Conservation (phyloP, 2,329 filamentous ascomycete genomes). For the Fusarium sp. region DNA sequence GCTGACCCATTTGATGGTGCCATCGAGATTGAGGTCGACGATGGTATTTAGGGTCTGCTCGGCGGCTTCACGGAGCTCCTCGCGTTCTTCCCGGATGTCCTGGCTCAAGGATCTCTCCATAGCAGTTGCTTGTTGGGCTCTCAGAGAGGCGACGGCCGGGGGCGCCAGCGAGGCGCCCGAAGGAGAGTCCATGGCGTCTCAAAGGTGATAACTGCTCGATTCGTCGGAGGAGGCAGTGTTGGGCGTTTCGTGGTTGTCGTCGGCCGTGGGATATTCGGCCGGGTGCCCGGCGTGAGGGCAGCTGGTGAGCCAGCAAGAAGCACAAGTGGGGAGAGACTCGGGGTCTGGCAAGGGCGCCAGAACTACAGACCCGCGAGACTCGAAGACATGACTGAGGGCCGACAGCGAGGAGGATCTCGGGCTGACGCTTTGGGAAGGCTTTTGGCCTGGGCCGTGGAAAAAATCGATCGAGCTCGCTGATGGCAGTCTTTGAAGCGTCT, state of each 20-base stretch:
- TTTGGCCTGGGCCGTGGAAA: constrained; percentile 15
- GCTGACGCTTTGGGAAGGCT: constrained; percentile 38
- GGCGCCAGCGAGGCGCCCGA: constrained; percentile 58
- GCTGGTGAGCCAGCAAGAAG: constrained; percentile 33
- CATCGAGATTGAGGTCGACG: constrained; percentile 91
- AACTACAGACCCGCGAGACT: constrained; percentile 59
- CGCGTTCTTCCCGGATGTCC: constrained; percentile 91
- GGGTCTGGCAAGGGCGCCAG: constrained; percentile 61
- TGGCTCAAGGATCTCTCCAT: constrained; percentile 82
- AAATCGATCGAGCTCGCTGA: constrained; percentile 11
- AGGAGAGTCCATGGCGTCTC: constrained; percentile 55
- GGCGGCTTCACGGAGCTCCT: constrained; percentile 93
- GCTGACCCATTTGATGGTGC: constrained; percentile 94
- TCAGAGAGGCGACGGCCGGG: constrained; percentile 65
- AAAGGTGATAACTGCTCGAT: constrained; percentile 13
- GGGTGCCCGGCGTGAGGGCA: constrained; percentile 28
- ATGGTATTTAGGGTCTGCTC: constrained; percentile 98
- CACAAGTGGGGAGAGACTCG: constrained; percentile 47
- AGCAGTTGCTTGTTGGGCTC: constrained; percentile 59
- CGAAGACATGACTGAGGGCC: constrained; percentile 60
- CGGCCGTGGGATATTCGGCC: constrained; percentile 26
- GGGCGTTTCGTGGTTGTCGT: constrained; percentile 34
- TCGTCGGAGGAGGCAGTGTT: constrained; percentile 18
- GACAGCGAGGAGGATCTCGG: constrained; percentile 45
- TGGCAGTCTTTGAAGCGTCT: constrained; percentile 11